Conservation (phyloP, 2,329 filamentous ascomycete genomes). For the Beauveria rudraprayagi region DNA sequence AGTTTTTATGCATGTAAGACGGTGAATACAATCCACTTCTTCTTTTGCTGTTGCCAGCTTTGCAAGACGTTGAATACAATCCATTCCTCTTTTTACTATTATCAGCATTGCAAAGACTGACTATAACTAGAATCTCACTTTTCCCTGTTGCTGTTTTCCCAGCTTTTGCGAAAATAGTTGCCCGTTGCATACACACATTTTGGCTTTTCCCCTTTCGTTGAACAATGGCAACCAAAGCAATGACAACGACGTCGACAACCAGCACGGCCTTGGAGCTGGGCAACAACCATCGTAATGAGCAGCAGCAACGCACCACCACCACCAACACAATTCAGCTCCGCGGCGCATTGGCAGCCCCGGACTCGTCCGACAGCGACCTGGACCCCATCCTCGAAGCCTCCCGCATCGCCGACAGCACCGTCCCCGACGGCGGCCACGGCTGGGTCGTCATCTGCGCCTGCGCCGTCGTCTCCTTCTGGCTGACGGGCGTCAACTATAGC, state of each 20-base stretch:
- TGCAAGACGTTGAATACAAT: not conserved
- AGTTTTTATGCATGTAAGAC: not conserved
- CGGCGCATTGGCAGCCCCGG: not conserved
- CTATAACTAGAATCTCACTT: too few relatives aligned
- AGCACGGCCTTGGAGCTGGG: slow-evolving; percentile 6
- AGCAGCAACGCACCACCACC: not conserved
- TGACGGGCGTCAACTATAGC: slow-evolving; percentile 10
- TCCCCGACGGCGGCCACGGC: slow-evolving; percentile 12
- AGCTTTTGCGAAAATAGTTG: not conserved
- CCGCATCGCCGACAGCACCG: slow-evolving; percentile 2
- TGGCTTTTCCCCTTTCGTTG: not conserved
- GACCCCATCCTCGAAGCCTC: slow-evolving; percentile 7
- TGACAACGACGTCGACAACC: not conserved
- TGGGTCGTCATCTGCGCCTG: slow-evolving; percentile 11
- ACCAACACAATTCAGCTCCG: slow-evolving; percentile 1
- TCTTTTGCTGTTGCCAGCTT: not conserved
- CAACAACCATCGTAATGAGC: not conserved
- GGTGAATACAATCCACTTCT: not conserved
- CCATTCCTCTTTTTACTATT: not conserved
- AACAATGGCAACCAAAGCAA: not conserved
- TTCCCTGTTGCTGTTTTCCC: too few relatives aligned
- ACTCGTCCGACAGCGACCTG: not conserved
- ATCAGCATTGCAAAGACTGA: not conserved
- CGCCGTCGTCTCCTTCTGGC: slow-evolving; percentile 11
- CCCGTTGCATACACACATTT: not conserved